A percentile compares a stretch with the other conserved stretches of the same genome.
Conservation (phyloP, 2,329 filamentous ascomycete genomes). For the Fusarium haematococcum region DNA sequence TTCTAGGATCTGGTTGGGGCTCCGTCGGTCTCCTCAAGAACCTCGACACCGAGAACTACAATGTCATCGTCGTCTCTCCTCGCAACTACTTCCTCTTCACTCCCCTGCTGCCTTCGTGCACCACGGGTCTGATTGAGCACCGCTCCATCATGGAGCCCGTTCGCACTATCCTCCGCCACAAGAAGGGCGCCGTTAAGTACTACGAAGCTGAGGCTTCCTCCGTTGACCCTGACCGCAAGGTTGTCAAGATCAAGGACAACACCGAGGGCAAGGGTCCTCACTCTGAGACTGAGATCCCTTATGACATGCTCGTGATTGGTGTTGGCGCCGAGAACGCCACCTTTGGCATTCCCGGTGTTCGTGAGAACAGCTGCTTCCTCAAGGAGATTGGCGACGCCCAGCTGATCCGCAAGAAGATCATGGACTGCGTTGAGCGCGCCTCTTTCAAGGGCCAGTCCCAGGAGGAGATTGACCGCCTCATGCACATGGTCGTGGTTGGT, state of each 20-base stretch:
- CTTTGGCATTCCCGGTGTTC: slow-evolving; percentile 96
- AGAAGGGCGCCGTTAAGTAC: slow-evolving; percentile 92
- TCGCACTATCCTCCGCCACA: slow-evolving; percentile 93
- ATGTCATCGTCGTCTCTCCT: slow-evolving; percentile 96
- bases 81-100: slow-evolving; percentile 99
- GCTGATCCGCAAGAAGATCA: slow-evolving; percentile 96
- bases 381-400: slow-evolving; percentile 99
- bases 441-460: slow-evolving; percentile 95
- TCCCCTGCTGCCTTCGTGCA: slow-evolving; percentile 95
- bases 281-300: slow-evolving; percentile 88
- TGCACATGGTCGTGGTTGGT: slow-evolving; percentile 97
- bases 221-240: slow-evolving; percentile 91
- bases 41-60: slow-evolving; percentile 99
- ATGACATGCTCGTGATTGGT: slow-evolving; percentile 97
- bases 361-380: slow-evolving; percentile 95
- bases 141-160: slow-evolving; percentile 99
- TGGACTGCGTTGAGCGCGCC: slow-evolving; percentile 99
- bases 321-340: slow-evolving; percentile 99
- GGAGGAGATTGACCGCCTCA: slow-evolving; percentile 90
- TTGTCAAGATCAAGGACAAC: slow-evolving; percentile 90
- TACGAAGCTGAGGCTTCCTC: slow-evolving; percentile 98
- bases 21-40: slow-evolving; percentile 98
- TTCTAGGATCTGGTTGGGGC: slow-evolving; percentile 90
- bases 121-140: slow-evolving; percentile 97
- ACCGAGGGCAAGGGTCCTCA: slow-evolving; percentile 91